phyloP scores from a whole-genome alignment of 495 filamentous ascomycete species.

The Trichoderma virens region DNA sequence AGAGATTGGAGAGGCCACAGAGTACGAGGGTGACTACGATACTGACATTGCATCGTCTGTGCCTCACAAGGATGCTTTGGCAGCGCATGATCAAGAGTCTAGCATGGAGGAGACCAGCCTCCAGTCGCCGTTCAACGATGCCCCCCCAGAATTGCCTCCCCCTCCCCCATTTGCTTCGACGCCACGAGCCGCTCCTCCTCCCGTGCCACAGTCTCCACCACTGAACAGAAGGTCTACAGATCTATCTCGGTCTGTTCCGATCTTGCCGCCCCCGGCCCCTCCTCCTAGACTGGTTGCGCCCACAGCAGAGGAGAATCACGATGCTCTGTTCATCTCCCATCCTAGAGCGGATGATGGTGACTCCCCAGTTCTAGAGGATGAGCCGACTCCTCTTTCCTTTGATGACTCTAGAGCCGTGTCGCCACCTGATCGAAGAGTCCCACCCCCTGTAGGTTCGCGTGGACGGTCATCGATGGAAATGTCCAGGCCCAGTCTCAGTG shows the following conservation, averaged over 20 bases:
- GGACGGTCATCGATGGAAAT: conserved; percentile 61
- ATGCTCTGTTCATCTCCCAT: conserved; percentile 43
- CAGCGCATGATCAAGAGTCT: conserved; percentile 68
- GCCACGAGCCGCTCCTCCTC: conserved; percentile 45
- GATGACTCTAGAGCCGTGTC: conserved; percentile 22
- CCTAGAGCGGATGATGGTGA: conserved; percentile 41
- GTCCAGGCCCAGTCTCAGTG: conserved; percentile 41
- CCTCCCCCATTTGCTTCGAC: conserved; percentile 34
- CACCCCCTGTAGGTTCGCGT: conserved; percentile 41
- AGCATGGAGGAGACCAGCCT: conserved; percentile 52
- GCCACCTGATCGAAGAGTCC: conserved; percentile 32
- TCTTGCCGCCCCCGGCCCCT: conserved; percentile 55
- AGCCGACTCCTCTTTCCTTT: conserved; percentile 9
- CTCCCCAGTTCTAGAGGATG: not conserved
- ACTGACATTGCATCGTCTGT: conserved; percentile 91
- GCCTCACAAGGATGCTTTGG: conserved; percentile 85
- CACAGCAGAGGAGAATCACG: conserved; percentile 58
- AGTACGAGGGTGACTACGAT: conserved; percentile 97
- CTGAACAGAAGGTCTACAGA: conserved; percentile 51
- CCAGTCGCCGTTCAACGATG: conserved; percentile 38
- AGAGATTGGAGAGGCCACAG: conserved; percentile 72
- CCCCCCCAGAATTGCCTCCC: conserved; percentile 34
- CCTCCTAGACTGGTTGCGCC: conserved; percentile 42
- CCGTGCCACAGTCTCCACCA: conserved; percentile 49
- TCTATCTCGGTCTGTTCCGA: conserved; percentile 58